Evolutionary conservation across 2,329 filamentous ascomycete genomes (phyloP), one percentile per base, ranked within the genome.

Genomic region (Colletotrichum camelliae): DNA sequence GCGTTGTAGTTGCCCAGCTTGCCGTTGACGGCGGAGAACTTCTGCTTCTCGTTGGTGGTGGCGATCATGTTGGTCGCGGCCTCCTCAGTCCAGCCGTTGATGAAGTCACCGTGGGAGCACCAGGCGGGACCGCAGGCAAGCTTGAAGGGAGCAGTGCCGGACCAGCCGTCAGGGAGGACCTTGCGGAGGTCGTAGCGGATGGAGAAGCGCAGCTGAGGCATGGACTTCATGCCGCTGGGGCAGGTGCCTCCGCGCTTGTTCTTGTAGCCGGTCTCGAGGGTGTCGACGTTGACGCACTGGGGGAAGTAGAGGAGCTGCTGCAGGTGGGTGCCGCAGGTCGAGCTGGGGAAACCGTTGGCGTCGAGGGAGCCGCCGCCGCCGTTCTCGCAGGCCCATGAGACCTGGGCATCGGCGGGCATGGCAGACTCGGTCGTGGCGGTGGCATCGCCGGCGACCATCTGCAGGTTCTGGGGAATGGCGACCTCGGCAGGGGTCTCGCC

Each of bases 341-440:
- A 92, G 76, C 94, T 93, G 33, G 93, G 93, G 80, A 94, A 92
- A 24, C 93, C 93, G 80, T 94, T 94, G 10, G 92, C 93, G 24
- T 79, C 77, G 4, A 72, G 92, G 82, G 65, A 73, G 37, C 70
- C 75, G 71, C 76, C 18, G 27, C 76, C 78, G 21, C 80, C 81
- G 72, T 77, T 78, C 77, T 86, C 85, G 72, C 85, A 86, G 29
- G 37, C 70, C 81, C 72, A 81, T 31, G 76, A 58, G 72, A 79
- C 74, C 68, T 78, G 75, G 35, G 80, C 79, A 24, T 78, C 76
- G 33, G 77, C 70, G 18, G 77, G 70, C 67, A 79, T 75, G 4
- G 72, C 74, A 13, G 85, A 85, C 79, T 84, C 82, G 77, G 87
- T 87, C 80, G 83, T 87, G 29, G 86, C 85, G 57, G 80, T 79